Base-by-base conservation (phyloP, 2,329 filamentous ascomycete species). In the Lachnellula hyalina region DNA sequence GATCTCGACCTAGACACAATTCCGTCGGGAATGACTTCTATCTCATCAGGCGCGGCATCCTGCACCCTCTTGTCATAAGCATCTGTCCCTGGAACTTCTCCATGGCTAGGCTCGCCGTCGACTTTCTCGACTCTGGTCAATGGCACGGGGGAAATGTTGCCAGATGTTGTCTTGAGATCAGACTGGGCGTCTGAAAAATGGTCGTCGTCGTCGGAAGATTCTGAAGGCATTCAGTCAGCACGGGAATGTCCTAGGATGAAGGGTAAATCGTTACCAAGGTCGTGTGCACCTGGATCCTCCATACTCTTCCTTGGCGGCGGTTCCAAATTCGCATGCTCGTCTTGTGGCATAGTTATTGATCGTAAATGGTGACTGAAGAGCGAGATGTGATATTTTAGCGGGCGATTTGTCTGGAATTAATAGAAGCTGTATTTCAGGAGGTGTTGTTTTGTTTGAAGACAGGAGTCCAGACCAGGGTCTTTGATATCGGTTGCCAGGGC, bases 161-260 rank as follows among this genome's bases (percentile, higher is more conserved):
- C 65, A 5, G 69, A 71, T 8, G 72, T 74, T 67, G 70, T 79
- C 61, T 66, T 60, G 5, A 64, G 70, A 55, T 70, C 77, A 35
- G 82, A 84, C 52, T 80, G 80, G 35, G 84, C 84, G 67, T 87
- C 84, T 49, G 81, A 86, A 70, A 85, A 87, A 71, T 87, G 84
- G 62, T 87, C 84, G 46, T 87, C 85, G 59, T 86, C 85, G 59
- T 86, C 84, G 48, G 83, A 85, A 32, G 74, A 75, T 56, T 80
- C 79, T 72, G 68, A 40, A 49, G 17, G 11, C 38, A 32, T n/a
- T 44, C 5, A 36, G 44, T 63, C 51, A 61, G 56, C 48, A 58
- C 8, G 23, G 11, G 15, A 34, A 51, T 41, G 28, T 7, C 25
- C 25, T 5, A 25, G 23, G 25, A 12, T 3, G 49, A 32, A 54